These are phyloP conservation scores for Candida verbasci DNA, from an alignment of 805 yeast genomes.

Conservation along the genomic window DNA sequence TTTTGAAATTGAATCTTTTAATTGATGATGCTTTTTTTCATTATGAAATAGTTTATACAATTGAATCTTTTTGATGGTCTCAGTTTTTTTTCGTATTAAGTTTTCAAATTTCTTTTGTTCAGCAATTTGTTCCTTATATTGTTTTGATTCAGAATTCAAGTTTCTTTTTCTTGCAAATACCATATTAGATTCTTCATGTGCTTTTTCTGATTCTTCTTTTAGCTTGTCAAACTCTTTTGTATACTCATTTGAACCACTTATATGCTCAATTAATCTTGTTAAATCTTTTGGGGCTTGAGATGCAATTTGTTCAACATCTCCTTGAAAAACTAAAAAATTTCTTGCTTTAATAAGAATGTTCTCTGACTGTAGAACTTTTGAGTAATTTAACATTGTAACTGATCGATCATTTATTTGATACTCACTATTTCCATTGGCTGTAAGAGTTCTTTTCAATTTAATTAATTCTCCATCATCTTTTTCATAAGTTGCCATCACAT, in stretches of 20 bases:
- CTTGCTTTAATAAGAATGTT: slow-evolving; percentile 84
- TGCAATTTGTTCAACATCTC: slow-evolving; percentile 93
- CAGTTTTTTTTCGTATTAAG: slow-evolving; percentile 46
- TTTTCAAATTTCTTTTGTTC: slow-evolving; percentile 67
- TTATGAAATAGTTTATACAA: slow-evolving; percentile 66
- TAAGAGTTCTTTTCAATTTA: slow-evolving; percentile 60
- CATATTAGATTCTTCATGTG: slow-evolving; percentile 59
- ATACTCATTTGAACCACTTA: slow-evolving; percentile 75
- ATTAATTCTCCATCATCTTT: slow-evolving; percentile 55
- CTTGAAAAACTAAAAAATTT: slow-evolving; percentile 92
- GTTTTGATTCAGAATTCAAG: slow-evolving; percentile 68
- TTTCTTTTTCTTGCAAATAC: slow-evolving; percentile 67
- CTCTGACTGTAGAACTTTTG: slow-evolving; percentile 63
- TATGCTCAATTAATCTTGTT: slow-evolving; percentile 68
- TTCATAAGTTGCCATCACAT: slow-evolving; percentile 75
- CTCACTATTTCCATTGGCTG: slow-evolving; percentile 56
- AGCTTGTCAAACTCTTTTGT: slow-evolving; percentile 63
- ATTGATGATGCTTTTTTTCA: slow-evolving; percentile 36
- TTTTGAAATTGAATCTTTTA: slow-evolving; percentile 26
- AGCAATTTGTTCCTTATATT: slow-evolving; percentile 67
- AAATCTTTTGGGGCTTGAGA: slow-evolving; percentile 77
- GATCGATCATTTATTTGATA: slow-evolving; percentile 60
- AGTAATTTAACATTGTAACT: slow-evolving; percentile 63
- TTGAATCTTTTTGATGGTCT: slow-evolving; percentile 45
- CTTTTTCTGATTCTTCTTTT: slow-evolving; percentile 58